These are phyloP conservation scores for Dendrostoma leiphaemia DNA, from an alignment of 2,329 filamentous ascomycete genomes.

Conservation along the genomic window DNA sequence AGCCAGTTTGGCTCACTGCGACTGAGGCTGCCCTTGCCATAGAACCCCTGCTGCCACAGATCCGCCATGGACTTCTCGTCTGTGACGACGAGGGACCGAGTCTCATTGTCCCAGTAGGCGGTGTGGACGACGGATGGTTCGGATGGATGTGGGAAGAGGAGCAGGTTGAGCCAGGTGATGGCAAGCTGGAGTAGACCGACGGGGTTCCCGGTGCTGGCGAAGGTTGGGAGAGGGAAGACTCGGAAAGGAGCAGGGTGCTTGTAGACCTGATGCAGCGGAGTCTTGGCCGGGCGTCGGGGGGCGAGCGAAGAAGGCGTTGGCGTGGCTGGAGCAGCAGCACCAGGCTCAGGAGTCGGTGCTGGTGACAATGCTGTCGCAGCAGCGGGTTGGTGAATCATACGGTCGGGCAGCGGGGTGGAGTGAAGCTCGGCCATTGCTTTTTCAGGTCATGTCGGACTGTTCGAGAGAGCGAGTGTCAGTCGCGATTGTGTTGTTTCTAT, in stretches of 20 bases:
- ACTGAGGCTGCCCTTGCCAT: slow-evolving; percentile 89
- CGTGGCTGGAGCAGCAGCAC: slow-evolving; percentile 18
- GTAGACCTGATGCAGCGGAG: slow-evolving; percentile 68
- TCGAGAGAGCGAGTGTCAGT: not conserved
- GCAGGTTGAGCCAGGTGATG: slow-evolving; percentile 73
- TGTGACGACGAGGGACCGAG: slow-evolving; percentile 79
- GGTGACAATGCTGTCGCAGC: slow-evolving; percentile 17
- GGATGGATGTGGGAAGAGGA: slow-evolving; percentile 63
- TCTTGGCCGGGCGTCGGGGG: slow-evolving; percentile 21
- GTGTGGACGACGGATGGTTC: slow-evolving; percentile 65
- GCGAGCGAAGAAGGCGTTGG: slow-evolving; percentile 7
- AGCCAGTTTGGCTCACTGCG: slow-evolving; percentile 95
- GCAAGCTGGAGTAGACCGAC: slow-evolving; percentile 80
- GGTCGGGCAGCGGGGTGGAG: slow-evolving; percentile 14
- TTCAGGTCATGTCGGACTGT: slow-evolving; percentile 47
- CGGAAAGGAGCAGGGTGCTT: slow-evolving; percentile 75
- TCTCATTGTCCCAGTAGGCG: slow-evolving; percentile 78
- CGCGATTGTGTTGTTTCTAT: too few species aligned
- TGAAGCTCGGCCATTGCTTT: slow-evolving; percentile 42
- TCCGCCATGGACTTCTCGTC: slow-evolving; percentile 73
- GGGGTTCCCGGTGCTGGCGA: slow-evolving; percentile 91
- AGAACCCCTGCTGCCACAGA: slow-evolving; percentile 96
- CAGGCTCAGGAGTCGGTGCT: slow-evolving; percentile 19
- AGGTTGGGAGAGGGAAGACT: slow-evolving; percentile 78
- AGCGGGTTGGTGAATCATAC: slow-evolving; percentile 10